Evolutionary conservation across 106 monocot genomes (phyloP), one percentile per base, ranked within the genome.

Genomic region (Acanthochlamys bracteata): DNA sequence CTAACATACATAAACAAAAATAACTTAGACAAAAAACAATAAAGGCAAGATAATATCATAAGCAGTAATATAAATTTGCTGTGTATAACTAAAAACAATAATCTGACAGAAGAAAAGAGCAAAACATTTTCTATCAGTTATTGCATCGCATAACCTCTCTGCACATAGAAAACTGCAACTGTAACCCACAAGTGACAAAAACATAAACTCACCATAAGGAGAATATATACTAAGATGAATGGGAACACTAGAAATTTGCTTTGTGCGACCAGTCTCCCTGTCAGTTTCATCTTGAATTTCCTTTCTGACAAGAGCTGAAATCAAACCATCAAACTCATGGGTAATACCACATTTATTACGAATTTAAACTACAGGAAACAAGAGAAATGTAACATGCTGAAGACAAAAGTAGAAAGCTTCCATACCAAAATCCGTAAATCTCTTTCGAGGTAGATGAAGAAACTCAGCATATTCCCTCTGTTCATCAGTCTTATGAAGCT

Each of bases 231-330:
- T 93, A 27, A 93, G 72, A 83, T 93, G 81, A 65, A 93, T 93
- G 17, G 93, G 93, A 57, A 93, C 83, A 25, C 55, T 62, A 63
- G 93, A 93, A 49, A 93, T 83, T 67, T 68, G 71, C 69, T 89
- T 93, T 41, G 62, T 22, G 11, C 80, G 89, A 20, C 93, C 89
- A 45, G 89, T 93, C 66, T 81, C 86, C 67, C 89, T 75, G 65
- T 93, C 93, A 78, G 93, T 93, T 75, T 93, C 93, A 81, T 93
- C 93, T 66, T 75, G 25, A 61, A 93, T 93, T 73, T 93, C 93
- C 69, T 93, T 85, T 71, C 93, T 80, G 27, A 93, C 93, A 72
- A 75, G 73, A 70, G 83, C 93, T 93, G 76, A n/a, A n/a, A n/a
- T n/a, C n/a, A n/a, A n/a, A n/a, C n/a, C n/a, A n/a, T n/a, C n/a